phyloP scores from a whole-genome alignment of 495 filamentous ascomycete genomes.

The Aspergillus haitiensis region DNA sequence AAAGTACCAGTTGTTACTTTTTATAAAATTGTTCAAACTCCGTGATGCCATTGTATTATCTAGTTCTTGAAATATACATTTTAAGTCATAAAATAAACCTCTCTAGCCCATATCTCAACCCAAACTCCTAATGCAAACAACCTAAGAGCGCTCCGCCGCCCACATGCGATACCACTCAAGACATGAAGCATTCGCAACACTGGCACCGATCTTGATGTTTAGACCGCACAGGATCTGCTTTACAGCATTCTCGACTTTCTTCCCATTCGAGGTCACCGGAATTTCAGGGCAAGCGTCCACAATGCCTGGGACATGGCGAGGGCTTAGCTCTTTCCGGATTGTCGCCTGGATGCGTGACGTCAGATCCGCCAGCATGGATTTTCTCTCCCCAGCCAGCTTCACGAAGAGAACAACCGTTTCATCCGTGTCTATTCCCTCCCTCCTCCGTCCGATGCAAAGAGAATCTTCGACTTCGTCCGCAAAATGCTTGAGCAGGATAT shows the following conservation, averaged over 20 bases:
- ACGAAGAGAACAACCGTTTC: constrained; percentile 87
- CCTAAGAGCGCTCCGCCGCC: constrained; percentile 49
- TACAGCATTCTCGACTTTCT: constrained; percentile 91
- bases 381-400: constrained; percentile 57
- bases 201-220: constrained; percentile 80
- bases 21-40: background rate
- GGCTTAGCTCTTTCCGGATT: constrained; percentile 73
- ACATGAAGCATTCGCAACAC: constrained; percentile 80
- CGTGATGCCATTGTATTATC: background rate
- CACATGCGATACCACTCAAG: constrained; percentile 82
- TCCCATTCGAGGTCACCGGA: constrained; percentile 86
- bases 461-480: constrained; percentile 75
- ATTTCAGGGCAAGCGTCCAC: constrained; percentile 78
- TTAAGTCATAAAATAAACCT: background rate
- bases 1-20: background rate
- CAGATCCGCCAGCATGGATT: constrained; percentile 44
- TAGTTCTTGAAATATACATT: background rate
- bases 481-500: constrained; percentile 80
- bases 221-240: constrained; percentile 92
- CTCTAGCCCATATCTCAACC: background rate
- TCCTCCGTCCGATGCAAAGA: constrained; percentile 75
- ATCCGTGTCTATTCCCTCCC: constrained; percentile 67
- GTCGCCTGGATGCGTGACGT: constrained; percentile 57
- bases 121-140: background rate
- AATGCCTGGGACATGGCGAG: constrained; percentile 82